Percentiles rank a stretch among this genome's conserved stretches.
Conservation (phyloP, 805 yeast species). For the Saccharomyces eubayanus region DNA sequence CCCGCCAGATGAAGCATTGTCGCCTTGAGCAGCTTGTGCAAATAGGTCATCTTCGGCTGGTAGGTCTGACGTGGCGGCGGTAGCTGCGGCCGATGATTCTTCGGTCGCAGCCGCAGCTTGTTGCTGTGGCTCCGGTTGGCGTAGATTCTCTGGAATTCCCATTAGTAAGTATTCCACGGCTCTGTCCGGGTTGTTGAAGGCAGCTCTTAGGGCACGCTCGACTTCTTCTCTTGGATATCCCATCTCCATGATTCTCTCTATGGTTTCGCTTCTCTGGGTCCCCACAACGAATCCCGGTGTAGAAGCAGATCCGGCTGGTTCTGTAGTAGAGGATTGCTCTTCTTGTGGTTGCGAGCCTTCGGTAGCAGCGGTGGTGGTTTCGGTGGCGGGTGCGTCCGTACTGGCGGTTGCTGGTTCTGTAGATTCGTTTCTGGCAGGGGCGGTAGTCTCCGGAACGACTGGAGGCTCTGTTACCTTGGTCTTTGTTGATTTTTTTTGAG, state of each 20-base stretch:
- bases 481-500: slow-evolving; percentile 39
- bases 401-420: slow-evolving; percentile 14
- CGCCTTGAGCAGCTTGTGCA: slow-evolving; percentile 38
- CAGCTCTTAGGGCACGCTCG: slow-evolving; percentile 86
- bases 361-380: slow-evolving; percentile 16
- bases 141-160: slow-evolving; percentile 69
- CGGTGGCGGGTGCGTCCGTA: slow-evolving; percentile 20
- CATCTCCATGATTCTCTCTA: slow-evolving; percentile 85
- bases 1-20: slow-evolving; percentile 14
- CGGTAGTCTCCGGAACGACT: slow-evolving; percentile 27
- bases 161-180: slow-evolving; percentile 92
- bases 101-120: slow-evolving; percentile 17
- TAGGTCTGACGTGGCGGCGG: slow-evolving; percentile 10
- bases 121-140: slow-evolving; percentile 26
- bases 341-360: background rate
- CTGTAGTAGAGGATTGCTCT: slow-evolving; percentile 19
- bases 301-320: slow-evolving; percentile 13
- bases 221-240: slow-evolving; percentile 86
- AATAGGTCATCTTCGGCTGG: slow-evolving; percentile 32
- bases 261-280: slow-evolving; percentile 64
- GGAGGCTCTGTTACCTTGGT: slow-evolving; percentile 20
- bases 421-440: slow-evolving; percentile 14
- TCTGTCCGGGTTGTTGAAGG: slow-evolving; percentile 94
- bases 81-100: slow-evolving; percentile 11
- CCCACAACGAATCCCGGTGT: slow-evolving; percentile 69